Conservation (phyloP, 768 basidiomycete species). For the Leccinum ochraceum region DNA sequence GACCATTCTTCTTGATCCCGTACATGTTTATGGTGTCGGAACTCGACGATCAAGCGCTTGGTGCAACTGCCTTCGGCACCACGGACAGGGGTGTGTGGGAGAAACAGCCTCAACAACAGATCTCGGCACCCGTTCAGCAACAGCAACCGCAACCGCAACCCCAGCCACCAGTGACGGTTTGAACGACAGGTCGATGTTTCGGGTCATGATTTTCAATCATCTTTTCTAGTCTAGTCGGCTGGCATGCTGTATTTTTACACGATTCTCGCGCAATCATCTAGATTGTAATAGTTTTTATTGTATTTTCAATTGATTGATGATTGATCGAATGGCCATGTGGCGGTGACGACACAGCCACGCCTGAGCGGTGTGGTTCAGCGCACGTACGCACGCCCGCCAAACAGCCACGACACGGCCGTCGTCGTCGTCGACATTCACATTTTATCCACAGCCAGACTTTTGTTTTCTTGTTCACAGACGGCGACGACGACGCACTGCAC, state of each 20-base stretch:
- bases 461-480: background rate
- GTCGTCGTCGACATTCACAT: background rate
- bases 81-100: slow-evolving; percentile 9
- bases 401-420: slow-evolving; percentile 6
- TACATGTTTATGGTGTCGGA: slow-evolving; percentile 24
- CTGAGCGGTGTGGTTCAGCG: slow-evolving; percentile 5
- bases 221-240: background rate
- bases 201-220: background rate
- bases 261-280: background rate
- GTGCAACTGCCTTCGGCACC: slow-evolving; percentile 9
- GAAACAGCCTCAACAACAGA: background rate
- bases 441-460: background rate
- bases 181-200: background rate
- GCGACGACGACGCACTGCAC: slow-evolving; percentile 11
- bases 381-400: slow-evolving; percentile 6
- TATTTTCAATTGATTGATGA: background rate
- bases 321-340: background rate
- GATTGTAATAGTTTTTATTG: background rate
- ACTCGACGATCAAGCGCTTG: background rate
- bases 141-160: background rate
- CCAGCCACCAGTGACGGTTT: background rate
- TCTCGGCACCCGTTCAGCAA: too few species aligned
- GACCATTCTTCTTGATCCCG: slow-evolving; percentile 38
- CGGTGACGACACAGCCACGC: slow-evolving; percentile 21
- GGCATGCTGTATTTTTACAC: background rate